Percentiles rank a stretch among this genome's conserved stretches.
Evolutionary conservation across 305 asterid genomes (phyloP).

Genomic region (Fraxinus platypoda): DNA sequence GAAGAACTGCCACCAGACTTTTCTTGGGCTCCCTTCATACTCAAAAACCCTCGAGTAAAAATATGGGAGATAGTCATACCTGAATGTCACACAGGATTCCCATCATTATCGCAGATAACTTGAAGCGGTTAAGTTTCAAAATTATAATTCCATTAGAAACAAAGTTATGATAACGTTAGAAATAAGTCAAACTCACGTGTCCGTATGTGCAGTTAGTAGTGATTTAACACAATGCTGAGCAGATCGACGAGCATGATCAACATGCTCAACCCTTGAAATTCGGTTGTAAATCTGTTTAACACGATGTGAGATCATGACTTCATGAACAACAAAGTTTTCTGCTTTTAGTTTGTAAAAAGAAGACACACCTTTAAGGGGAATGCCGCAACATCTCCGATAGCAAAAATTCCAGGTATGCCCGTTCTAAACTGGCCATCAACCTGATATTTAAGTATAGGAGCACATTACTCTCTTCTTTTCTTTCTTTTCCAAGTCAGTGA

Average conservation of each 20-base stretch:
- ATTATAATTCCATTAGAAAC: slow-evolving; percentile 4
- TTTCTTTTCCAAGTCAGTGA: not conserved
- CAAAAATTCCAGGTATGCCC: slow-evolving; percentile 79
- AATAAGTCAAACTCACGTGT: slow-evolving; percentile 44
- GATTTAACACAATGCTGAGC: slow-evolving; percentile 85
- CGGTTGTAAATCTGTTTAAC: slow-evolving; percentile 72
- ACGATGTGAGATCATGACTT: slow-evolving; percentile 16
- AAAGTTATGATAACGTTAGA: slow-evolving; percentile 6
- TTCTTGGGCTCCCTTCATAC: slow-evolving; percentile 90
- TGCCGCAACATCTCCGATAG: slow-evolving; percentile 97
- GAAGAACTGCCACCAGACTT: slow-evolving; percentile 97
- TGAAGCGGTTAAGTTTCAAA: slow-evolving; percentile 3
- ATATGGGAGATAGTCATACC: slow-evolving; percentile 90
- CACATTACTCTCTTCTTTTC: not conserved
- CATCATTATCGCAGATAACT: not conserved
- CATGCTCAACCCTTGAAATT: slow-evolving; percentile 87
- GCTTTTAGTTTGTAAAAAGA: slow-evolving; percentile 17
- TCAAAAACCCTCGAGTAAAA: slow-evolving; percentile 94
- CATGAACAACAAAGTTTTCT: not conserved
- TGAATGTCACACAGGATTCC: slow-evolving; percentile 24
- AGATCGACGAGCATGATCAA: slow-evolving; percentile 94
- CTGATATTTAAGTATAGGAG: slow-evolving; percentile 41
- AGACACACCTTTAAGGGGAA: slow-evolving; percentile 78
- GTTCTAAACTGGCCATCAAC: slow-evolving; percentile 93
- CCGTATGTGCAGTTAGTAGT: slow-evolving; percentile 73